Percentiles rank a stretch among this genome's conserved stretches.
Evolutionary conservation across 495 filamentous ascomycete genomes (phyloP).

Genomic region (Viridothelium virens): DNA sequence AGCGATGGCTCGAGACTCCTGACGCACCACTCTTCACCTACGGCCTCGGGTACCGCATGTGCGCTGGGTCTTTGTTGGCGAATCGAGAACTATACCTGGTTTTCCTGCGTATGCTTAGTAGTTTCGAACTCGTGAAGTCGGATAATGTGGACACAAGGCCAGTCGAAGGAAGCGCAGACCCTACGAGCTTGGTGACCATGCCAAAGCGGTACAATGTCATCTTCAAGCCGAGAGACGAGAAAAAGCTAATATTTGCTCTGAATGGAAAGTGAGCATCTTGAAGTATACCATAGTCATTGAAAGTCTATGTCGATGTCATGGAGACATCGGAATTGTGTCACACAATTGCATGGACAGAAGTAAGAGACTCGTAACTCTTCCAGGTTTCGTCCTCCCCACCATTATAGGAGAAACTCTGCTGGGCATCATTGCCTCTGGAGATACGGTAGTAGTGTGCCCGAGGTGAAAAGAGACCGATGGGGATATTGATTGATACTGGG

Average conservation of each 20-base stretch:
- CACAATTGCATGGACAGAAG: too few species aligned
- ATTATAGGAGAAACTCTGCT: too few species aligned
- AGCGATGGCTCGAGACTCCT: constrained; percentile 55
- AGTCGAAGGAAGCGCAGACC: constrained; percentile 47
- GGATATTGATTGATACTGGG: neutral
- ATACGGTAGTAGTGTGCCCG: too few species aligned
- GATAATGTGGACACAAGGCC: constrained; percentile 45
- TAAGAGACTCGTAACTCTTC: too few species aligned
- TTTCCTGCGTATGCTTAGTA: constrained; percentile 53
- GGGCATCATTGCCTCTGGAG: too few species aligned
- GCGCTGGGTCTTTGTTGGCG: constrained; percentile 54
- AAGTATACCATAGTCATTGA: neutral
- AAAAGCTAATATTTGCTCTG: constrained; percentile 35
- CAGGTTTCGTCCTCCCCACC: too few species aligned
- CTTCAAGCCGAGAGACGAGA: constrained; percentile 47
- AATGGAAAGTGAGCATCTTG: constrained; percentile 5
- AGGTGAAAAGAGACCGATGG: neutral
- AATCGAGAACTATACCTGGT: constrained; percentile 59
- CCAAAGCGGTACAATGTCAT: constrained; percentile 48
- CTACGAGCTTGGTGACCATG: constrained; percentile 51
- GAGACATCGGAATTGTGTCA: too few species aligned
- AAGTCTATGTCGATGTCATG: neutral
- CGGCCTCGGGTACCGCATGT: constrained; percentile 59
- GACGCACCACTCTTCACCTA: constrained; percentile 56
- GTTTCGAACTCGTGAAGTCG: constrained; percentile 43